Conservation (phyloP, 2,329 filamentous ascomycete species). For the Pseudocercospora fijiensis region DNA sequence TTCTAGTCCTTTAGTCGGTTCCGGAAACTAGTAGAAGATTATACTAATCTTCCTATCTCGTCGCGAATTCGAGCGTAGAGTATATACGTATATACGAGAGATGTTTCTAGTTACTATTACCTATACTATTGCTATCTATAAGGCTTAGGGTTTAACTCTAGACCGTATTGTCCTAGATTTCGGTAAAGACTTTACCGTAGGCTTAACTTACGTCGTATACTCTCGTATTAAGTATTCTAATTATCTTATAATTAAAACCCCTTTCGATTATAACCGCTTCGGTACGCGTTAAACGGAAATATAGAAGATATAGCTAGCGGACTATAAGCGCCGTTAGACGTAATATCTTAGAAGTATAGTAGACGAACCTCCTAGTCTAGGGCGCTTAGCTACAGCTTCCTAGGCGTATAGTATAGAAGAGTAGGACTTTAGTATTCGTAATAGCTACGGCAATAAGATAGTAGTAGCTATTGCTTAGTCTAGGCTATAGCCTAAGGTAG, state of each 20-base stretch:
- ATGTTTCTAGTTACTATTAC: slow-evolving; percentile 3
- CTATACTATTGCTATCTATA: slow-evolving; percentile 8
- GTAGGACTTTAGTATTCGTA: neutral
- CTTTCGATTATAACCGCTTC: neutral
- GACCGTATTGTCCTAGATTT: neutral
- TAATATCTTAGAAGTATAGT: neutral
- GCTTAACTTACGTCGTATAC: neutral
- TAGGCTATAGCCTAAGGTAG: too few relatives aligned
- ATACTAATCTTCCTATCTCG: neutral
- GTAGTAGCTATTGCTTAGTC: too few relatives aligned
- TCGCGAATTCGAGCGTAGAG: neutral
- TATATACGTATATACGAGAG: neutral
- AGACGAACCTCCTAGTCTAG: neutral
- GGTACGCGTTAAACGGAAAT: neutral
- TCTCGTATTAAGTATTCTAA: neutral
- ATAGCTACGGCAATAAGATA: too few relatives aligned
- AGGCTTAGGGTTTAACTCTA: neutral
- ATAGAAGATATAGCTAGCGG: neutral
- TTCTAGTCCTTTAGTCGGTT: neutral
- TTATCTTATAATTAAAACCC: neutral
- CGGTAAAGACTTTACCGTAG: neutral
- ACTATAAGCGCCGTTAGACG: neutral
- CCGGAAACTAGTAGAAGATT: neutral
- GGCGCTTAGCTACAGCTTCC: too few relatives aligned
- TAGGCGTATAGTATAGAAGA: too few relatives aligned